These are phyloP conservation scores for Gastrodia elata DNA, from an alignment of 106 monocot genomes.

Conservation along the genomic window DNA sequence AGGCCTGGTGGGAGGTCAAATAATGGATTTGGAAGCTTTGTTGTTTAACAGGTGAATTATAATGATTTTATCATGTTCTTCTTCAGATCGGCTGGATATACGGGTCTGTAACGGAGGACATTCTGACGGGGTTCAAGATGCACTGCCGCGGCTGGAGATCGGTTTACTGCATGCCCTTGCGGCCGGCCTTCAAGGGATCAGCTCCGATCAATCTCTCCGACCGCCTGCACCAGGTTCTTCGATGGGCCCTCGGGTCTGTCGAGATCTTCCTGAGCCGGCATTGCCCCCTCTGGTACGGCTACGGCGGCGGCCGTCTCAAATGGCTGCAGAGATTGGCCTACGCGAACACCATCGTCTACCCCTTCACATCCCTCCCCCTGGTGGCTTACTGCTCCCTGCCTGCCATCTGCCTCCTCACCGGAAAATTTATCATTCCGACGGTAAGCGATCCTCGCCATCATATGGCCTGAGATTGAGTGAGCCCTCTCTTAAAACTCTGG, in stretches of 20 bases:
- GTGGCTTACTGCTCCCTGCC: constrained; percentile 80
- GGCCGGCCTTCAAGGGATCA: constrained; percentile 93
- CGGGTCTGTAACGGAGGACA: constrained; percentile 94
- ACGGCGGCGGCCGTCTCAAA: constrained; percentile 74
- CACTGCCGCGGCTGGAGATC: constrained; percentile 98
- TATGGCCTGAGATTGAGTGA: not conserved
- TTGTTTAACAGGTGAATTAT: not conserved
- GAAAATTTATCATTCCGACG: constrained; percentile 92
- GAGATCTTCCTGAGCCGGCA: constrained; percentile 94
- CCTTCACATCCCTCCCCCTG: constrained; percentile 91
- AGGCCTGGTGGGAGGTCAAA: not conserved
- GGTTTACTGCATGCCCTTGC: constrained; percentile 85
- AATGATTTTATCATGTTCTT: not conserved
- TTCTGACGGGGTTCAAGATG: constrained; percentile 94
- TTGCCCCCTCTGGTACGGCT: constrained; percentile 96
- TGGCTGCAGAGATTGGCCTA: constrained; percentile 91
- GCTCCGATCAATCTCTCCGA: constrained; percentile 94
- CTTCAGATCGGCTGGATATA: constrained; percentile 94
- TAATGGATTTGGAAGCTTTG: not conserved
- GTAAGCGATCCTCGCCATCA: constrained; percentile 26
- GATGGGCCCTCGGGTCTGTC: constrained; percentile 95
- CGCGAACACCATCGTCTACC: constrained; percentile 86
- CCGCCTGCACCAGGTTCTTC: constrained; percentile 89
- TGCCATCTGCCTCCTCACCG: constrained; percentile 88
- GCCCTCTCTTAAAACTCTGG: not conserved